A percentile compares a stretch with the other conserved stretches of the same genome.
Conservation (phyloP, 805 yeast genomes). For the Ogataea nonfermentans region DNA sequence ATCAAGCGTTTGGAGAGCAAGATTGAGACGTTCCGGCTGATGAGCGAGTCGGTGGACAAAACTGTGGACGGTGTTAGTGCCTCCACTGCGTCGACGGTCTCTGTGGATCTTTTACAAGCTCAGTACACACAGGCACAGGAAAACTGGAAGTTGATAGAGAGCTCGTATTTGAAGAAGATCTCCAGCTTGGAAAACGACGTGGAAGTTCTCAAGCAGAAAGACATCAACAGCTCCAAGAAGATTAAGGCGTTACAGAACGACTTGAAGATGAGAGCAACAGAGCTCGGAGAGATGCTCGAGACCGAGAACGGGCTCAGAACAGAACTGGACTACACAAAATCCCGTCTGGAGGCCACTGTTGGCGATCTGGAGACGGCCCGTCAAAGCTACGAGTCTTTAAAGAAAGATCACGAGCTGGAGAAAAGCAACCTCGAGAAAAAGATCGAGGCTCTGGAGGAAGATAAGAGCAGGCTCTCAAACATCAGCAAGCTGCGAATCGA, state of each 20-base stretch:
- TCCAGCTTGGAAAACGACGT: conserved; percentile 44
- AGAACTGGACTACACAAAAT: conserved; percentile 21
- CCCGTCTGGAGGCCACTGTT: conserved; percentile 17
- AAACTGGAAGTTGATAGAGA: conserved; percentile 81
- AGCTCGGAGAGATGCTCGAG: conserved; percentile 28
- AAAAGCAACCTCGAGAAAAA: conserved; percentile 25
- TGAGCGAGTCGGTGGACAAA: conserved; percentile 44
- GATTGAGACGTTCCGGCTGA: conserved; percentile 64
- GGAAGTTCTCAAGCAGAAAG: conserved; percentile 35
- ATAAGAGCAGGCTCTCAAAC: conserved; percentile 22
- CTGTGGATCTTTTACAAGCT: conserved; percentile 52
- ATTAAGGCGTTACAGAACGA: conserved; percentile 36
- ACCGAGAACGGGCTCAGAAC: conserved; percentile 20
- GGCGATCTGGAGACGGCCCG: conserved; percentile 19
- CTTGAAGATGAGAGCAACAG: conserved; percentile 32
- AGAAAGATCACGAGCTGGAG: conserved; percentile 30
- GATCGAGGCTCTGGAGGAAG: conserved; percentile 29
- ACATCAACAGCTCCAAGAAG: conserved; percentile 29
- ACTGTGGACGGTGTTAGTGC: conserved; percentile 9
- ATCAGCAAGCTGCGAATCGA: conserved; percentile 19
- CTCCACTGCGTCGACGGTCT: conserved; percentile 9
- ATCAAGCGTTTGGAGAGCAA: conserved; percentile 61
- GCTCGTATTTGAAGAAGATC: conserved; percentile 51
- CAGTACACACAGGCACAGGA: conserved; percentile 76
- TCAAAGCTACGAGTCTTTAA: conserved; percentile 30